Conservation (phyloP, 2,329 filamentous ascomycete species). For the Talaromyces sp. region DNA sequence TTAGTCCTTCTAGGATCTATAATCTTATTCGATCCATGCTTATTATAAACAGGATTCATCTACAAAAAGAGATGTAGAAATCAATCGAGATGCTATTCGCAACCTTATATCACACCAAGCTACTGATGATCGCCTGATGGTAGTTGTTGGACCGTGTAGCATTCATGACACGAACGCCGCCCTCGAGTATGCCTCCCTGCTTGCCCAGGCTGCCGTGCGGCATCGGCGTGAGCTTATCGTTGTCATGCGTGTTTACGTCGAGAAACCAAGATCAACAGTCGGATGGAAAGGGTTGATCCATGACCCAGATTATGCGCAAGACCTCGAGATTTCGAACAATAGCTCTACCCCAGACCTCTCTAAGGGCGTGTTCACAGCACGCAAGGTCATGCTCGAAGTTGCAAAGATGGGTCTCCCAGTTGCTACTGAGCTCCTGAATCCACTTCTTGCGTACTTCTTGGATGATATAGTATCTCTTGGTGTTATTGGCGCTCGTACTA, state of each 20-base stretch:
- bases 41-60: conserved; percentile 4
- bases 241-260: conserved; percentile 10
- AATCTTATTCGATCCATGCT: not conserved
- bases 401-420: conserved; percentile 9
- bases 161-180: conserved; percentile 10
- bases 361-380: conserved; percentile 1
- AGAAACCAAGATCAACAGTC: conserved; percentile 9
- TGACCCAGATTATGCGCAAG: conserved; percentile 6
- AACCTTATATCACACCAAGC: conserved; percentile 4
- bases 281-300: conserved; percentile 10
- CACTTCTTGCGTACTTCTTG: conserved; percentile 9
- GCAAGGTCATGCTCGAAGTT: conserved; percentile 8
- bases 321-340: not conserved
- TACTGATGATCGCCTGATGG: conserved; percentile 6
- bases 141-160: conserved; percentile 9
- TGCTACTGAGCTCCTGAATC: conserved; percentile 6
- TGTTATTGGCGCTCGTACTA: conserved; percentile 7
- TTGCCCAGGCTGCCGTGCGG: conserved; percentile 1
- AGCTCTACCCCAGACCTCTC: not conserved
- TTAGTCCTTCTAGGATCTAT: not conserved
- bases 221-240: conserved; percentile 7
- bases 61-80: conserved; percentile 7
- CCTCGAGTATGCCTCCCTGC: conserved; percentile 9
- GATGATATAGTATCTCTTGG: conserved; percentile 9
- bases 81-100: conserved; percentile 5